Evolutionary conservation across 2,329 filamentous ascomycete genomes (phyloP).

Genomic region (Arachnomyces sp.): DNA sequence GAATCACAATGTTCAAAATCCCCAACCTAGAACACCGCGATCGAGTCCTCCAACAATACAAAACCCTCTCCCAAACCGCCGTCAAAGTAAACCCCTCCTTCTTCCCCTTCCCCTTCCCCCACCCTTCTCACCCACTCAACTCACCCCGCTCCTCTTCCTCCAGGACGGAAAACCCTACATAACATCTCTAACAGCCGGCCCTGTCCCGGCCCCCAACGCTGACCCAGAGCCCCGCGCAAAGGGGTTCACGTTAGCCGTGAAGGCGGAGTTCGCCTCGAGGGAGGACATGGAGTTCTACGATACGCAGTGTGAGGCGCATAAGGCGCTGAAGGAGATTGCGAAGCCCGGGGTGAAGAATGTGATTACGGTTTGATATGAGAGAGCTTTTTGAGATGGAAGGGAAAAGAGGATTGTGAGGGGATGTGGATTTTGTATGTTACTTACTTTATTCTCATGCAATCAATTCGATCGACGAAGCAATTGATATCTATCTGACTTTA

Average conservation of each 20-base stretch:
- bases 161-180: conserved; percentile 65
- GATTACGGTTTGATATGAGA: conserved; percentile 18
- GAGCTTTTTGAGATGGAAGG: too few species aligned
- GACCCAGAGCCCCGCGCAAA: conserved; percentile 48
- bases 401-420: too few species aligned
- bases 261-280: conserved; percentile 51
- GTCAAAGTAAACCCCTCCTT: conserved; percentile 33
- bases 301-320: conserved; percentile 44
- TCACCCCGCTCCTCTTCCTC: too few species aligned
- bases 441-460: too few species aligned
- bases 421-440: too few species aligned
- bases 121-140: conserved; percentile 3
- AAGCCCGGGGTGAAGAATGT: conserved; percentile 15
- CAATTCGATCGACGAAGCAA: too few species aligned
- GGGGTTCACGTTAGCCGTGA: conserved; percentile 54
- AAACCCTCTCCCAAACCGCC: conserved; percentile 25
- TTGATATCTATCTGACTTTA: too few species aligned
- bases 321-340: conserved; percentile 25
- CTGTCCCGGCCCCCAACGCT: conserved; percentile 20
- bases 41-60: conserved; percentile 30
- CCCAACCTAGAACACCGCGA: conserved; percentile 32
- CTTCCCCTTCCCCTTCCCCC: not conserved
- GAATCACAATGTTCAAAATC: conserved; percentile 42
- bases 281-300: conserved; percentile 63
- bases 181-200: conserved; percentile 45